phyloP scores from a whole-genome alignment of 2,329 filamentous ascomycete genomes.

The Coniosporium tulheliwenetii region DNA sequence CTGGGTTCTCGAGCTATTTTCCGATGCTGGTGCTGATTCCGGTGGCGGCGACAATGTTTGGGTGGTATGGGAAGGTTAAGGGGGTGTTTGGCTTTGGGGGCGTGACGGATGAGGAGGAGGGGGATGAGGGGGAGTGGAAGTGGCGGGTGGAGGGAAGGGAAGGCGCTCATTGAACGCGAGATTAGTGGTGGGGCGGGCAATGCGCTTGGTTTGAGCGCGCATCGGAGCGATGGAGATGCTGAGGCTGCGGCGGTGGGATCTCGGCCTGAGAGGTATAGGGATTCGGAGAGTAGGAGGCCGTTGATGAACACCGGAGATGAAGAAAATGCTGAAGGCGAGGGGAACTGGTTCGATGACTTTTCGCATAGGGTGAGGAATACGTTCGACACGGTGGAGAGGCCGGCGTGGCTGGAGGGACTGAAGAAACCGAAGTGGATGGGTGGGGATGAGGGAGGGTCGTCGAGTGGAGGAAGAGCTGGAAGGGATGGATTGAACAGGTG shows the following conservation, averaged over 20 bases:
- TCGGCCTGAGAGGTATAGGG: neutral
- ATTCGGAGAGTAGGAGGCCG: neutral
- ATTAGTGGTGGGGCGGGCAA: constrained; percentile 17
- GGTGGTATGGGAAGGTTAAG: constrained; percentile 70
- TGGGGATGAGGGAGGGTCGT: constrained; percentile 19
- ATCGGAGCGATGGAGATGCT: neutral
- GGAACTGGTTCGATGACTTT: constrained; percentile 71
- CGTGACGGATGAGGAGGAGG: constrained; percentile 56
- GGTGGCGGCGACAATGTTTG: constrained; percentile 73
- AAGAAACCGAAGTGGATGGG: constrained; percentile 74
- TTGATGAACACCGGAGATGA: constrained; percentile 15
- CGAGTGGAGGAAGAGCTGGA: constrained; percentile 6
- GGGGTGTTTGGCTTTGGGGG: constrained; percentile 66
- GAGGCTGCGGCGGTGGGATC: constrained; percentile 2
- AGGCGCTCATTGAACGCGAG: constrained; percentile 80
- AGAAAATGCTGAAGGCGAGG: constrained; percentile 51
- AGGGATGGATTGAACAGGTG: constrained; percentile 11
- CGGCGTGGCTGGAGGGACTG: constrained; percentile 66
- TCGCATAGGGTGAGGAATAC: constrained; percentile 83
- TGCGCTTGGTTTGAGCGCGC: constrained; percentile 5
- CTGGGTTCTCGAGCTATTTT: constrained; percentile 77
- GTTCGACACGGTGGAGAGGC: constrained; percentile 65
- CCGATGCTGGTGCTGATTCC: constrained; percentile 78
- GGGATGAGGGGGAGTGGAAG: constrained; percentile 51
- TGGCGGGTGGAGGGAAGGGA: constrained; percentile 81